Conservation (phyloP, 139 green algal species). For the Chlorella vulgaris region DNA sequence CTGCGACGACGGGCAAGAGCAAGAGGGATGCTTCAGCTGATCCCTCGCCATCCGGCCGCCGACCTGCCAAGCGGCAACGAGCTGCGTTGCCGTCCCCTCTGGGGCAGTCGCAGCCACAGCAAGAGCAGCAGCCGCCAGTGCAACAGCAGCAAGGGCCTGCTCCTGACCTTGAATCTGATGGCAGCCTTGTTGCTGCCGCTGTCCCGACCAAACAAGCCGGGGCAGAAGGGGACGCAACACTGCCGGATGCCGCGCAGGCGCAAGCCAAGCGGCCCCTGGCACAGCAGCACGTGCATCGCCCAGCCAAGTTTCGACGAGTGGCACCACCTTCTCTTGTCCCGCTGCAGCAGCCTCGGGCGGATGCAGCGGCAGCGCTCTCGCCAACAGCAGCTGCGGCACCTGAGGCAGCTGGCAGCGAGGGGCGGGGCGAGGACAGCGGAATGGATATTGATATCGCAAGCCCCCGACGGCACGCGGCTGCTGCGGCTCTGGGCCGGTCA, state of each 20-base stretch:
- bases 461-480: constrained; percentile 1
- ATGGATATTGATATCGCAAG: constrained; percentile 1
- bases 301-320: constrained; percentile 17
- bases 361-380: background rate
- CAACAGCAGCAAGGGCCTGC: too few relatives aligned
- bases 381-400: background rate
- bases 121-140: too few relatives aligned
- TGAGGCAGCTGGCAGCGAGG: background rate
- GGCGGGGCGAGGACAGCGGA: background rate
- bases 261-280: background rate
- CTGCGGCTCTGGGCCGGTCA: background rate
- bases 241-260: background rate
- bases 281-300: constrained; percentile 1
- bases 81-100: background rate
- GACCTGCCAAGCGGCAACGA: constrained; percentile 15
- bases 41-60: background rate
- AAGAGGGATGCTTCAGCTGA: constrained; percentile 12
- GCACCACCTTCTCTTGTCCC: background rate
- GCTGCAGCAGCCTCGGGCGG: background rate
- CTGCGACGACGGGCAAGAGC: background rate
- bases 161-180: too few relatives aligned
- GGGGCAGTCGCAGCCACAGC: background rate
- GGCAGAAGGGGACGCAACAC: background rate
- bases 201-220: background rate
- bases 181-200: too few relatives aligned